These are phyloP conservation scores for Pythium diclinum DNA, from an alignment of 352 stramenopile genomes.

Conservation along the genomic window DNA sequence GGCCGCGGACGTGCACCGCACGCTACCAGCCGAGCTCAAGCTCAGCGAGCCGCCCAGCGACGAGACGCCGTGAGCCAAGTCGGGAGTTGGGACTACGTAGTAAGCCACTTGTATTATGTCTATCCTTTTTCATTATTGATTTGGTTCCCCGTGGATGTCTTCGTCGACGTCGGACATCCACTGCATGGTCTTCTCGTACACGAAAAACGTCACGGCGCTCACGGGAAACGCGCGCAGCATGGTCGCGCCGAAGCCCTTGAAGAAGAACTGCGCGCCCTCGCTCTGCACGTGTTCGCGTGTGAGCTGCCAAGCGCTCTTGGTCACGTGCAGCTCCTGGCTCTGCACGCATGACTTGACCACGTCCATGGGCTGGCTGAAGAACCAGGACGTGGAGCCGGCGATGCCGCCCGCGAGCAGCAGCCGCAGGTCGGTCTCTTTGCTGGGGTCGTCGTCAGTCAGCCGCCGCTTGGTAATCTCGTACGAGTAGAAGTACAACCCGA, in stretches of 20 bases:
- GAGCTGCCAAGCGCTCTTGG: slow-evolving; percentile 46
- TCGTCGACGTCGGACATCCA: slow-evolving; percentile 48
- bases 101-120: background rate
- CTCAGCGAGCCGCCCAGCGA: slow-evolving; percentile 14
- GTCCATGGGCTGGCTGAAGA: slow-evolving; percentile 80
- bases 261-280: slow-evolving; percentile 66
- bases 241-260: slow-evolving; percentile 78
- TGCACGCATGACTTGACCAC: slow-evolving; percentile 91
- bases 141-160: background rate
- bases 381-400: slow-evolving; percentile 76
- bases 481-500: slow-evolving; percentile 78
- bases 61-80: slow-evolving; percentile 13
- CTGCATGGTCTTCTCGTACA: slow-evolving; percentile 84
- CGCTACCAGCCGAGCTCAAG: slow-evolving; percentile 13
- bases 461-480: slow-evolving; percentile 69
- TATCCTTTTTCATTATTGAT: background rate
- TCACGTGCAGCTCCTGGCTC: slow-evolving; percentile 49
- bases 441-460: slow-evolving; percentile 46
- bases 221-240: slow-evolving; percentile 82
- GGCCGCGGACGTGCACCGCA: slow-evolving; percentile 22
- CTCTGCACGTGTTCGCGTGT: slow-evolving; percentile 39
- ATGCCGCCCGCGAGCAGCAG: slow-evolving; percentile 73
- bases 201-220: slow-evolving; percentile 81
- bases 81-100: background rate
- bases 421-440: slow-evolving; percentile 65